Evolutionary conservation across 148 eudicot genomes (phyloP).

Genomic region (Vaccinium darrowii): DNA sequence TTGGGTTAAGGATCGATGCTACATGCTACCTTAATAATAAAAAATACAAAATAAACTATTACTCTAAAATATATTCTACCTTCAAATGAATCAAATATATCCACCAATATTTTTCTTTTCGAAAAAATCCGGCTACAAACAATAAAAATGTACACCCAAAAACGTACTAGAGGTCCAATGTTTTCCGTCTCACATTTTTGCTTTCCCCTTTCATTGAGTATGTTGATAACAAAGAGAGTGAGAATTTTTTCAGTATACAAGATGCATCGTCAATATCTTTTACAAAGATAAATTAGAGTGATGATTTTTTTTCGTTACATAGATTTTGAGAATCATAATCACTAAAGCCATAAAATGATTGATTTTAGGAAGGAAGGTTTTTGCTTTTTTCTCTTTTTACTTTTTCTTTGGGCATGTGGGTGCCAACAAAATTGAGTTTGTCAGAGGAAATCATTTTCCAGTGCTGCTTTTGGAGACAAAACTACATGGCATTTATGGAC

Average conservation of each 20-base stretch:
- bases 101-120: too few relatives aligned
- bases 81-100: too few relatives aligned
- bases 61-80: too few relatives aligned
- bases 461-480: neutral
- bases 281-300: neutral
- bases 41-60: too few relatives aligned
- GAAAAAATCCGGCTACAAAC: too few relatives aligned
- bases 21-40: too few relatives aligned
- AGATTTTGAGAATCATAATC: too few relatives aligned
- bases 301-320: too few relatives aligned
- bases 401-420: slow-evolving; percentile 2
- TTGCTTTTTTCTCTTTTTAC: neutral
- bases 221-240: neutral
- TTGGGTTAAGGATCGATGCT: too few relatives aligned
- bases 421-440: slow-evolving; percentile 4
- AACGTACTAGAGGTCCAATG: neutral
- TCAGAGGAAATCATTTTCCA: neutral
- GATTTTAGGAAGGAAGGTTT: neutral
- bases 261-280: neutral
- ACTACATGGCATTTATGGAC: neutral
- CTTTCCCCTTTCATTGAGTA: neutral
- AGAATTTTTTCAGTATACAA: neutral
- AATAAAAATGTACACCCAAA: too few relatives aligned
- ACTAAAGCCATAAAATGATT: neutral
- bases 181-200: neutral